phyloP scores from a whole-genome alignment of 176 grass and related monocot genomes.

The Rhynchospora breviuscula region DNA sequence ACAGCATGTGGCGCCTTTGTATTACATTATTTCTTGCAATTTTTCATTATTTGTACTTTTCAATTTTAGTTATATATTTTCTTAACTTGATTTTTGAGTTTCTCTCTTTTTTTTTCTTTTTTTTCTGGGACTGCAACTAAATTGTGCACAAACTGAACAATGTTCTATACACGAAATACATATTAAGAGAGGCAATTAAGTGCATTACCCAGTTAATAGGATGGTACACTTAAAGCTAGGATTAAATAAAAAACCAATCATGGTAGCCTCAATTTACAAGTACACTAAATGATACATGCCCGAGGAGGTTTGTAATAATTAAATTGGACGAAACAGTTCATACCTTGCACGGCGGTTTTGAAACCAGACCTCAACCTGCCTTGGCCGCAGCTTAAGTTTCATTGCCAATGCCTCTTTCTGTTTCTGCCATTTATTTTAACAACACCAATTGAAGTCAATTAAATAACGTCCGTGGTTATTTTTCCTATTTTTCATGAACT shows the following conservation, averaged over 20 bases:
- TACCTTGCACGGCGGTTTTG: constrained; percentile 99
- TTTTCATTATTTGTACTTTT: not conserved
- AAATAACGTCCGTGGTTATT: not conserved
- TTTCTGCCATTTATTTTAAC: constrained; percentile 69
- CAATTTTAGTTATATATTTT: not conserved
- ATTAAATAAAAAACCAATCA: not conserved
- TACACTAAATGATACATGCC: not conserved
- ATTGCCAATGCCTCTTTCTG: constrained; percentile 87
- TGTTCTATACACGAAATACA: not conserved
- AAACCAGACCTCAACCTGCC: constrained; percentile 99
- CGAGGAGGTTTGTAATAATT: not conserved
- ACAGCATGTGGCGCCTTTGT: not conserved
- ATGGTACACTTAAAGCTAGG: not conserved
- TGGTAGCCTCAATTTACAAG: not conserved
- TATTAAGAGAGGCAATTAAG: not conserved
- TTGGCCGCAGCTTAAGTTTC: constrained; percentile 79
- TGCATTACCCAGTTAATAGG: too few species aligned
- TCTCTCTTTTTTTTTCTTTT: too few species aligned
- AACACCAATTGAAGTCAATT: constrained; percentile 16
- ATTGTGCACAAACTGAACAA: not conserved
- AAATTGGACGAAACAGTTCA: not conserved
- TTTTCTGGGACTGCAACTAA: not conserved
- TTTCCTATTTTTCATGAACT: not conserved
- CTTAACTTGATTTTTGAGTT: not conserved
- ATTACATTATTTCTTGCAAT: not conserved